Base-by-base conservation (phyloP, 2,329 filamentous ascomycete genomes). In the Colletotrichum sp. region DNA sequence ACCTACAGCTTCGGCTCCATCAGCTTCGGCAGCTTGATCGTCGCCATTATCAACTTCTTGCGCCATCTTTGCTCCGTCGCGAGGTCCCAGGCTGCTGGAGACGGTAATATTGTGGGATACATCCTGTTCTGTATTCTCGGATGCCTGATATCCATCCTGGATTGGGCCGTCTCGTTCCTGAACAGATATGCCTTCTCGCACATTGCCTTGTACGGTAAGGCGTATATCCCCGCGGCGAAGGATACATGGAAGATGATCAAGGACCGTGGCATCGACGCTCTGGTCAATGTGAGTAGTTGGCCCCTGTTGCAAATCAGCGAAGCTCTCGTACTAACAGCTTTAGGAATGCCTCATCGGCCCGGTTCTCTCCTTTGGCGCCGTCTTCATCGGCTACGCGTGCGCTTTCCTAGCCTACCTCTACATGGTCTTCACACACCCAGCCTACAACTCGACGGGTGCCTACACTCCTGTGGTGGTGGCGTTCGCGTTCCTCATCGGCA, bases 1-100 rank as follows among this genome's bases (percentile, higher is more conserved):
- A 98, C 96, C 2, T 97, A 97, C 87, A 97, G 94, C 79, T 98
- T 98, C 76, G 96, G 96, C 18, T 97, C 94, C 78, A 97, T 99
- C 84, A 94, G 93, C 78, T 88, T 98, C 15, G 96, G 96, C 5
- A 98, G 94, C 79, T 84, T 99, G 78, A 83, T 98, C 5, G 94
- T 98, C 16, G 96, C 96, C 32, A 92, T 98, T 66, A 93, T 99
- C 85, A 95, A 98, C 81, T 92, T 95, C 80, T 85, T 98, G 21
- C 92, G 95, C 7, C 96, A 98, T 83, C 83, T 95, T 2, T 96
- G 94, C 85, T 96, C 94, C 0, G 89, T 96, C n/a, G 95, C 94
- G 0, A 92, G 92, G 77, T 80, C 81, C 10, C 91, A 92, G 76
- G 89, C 92, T 66, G 90, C 92, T 73, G 90, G 92, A 2, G 86